Evolutionary conservation across 768 basidiomycete species (phyloP), one percentile per base, ranked within the genome.

Genomic region (Brasilioporus rufonigricans): DNA sequence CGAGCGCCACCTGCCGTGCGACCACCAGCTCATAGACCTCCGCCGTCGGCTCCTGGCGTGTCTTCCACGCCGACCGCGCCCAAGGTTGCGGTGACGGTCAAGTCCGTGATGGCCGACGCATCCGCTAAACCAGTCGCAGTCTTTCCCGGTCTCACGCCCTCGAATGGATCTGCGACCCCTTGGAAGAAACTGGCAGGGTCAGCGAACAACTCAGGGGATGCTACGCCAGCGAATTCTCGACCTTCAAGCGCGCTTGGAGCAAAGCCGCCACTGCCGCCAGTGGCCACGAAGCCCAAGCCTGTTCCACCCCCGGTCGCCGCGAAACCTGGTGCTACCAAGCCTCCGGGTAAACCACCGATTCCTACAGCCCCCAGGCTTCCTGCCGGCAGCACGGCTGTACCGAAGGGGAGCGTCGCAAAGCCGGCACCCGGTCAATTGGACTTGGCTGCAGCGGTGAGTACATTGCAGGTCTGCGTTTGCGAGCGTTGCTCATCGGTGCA

Each of bases 41-140:
- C 81, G 10, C 75, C 81, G 3, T 71, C 74, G 18, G 67, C 72
- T 4, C 75, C 83, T 5, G 66, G 69, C 6, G 72, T 74, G 8
- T 35, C 66, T 9, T 62, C 70, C 3, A 66, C 79, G 5, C 63
- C 73, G 23, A 59, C 71, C 21, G 62, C 67, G 4, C 69, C 80
- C 0, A 68, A 71, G 33, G 60, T 69, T 7, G 60, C 75, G 1
- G 62, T 74, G 9, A 59, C 73, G 24, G 65, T 70, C n/a, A 69
- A 78, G 50, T 73, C 86, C 3, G 57, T 84, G 14, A 59, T 72
- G 2, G 85, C 87, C 3, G 75, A 90, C 53, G 76, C 77, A 0
- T 78, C 76, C n/a, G 87, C 89, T 0, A 91, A 87, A 63, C 91
- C 91, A 0, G 77, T 91, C 3, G 81, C 91, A 4, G 90, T 92